A percentile compares a stretch with the other conserved stretches of the same genome.
Conservation (phyloP, 768 basidiomycete species). For the Hericium rajendrae region DNA sequence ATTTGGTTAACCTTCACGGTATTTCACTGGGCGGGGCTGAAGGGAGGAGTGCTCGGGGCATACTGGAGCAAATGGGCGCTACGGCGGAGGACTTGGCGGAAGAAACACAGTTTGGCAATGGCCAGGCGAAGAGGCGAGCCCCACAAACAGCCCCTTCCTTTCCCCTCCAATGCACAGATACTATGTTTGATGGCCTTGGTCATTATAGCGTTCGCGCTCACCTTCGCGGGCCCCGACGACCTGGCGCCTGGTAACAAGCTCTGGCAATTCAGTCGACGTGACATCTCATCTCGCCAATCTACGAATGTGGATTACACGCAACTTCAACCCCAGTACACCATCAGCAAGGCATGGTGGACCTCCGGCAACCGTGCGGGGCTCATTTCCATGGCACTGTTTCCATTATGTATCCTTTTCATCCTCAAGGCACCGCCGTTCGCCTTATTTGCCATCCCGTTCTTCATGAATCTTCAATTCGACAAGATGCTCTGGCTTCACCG, state of each 20-base stretch:
- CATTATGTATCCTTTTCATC: constrained; percentile 59
- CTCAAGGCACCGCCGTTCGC: constrained; percentile 68
- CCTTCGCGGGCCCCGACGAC: constrained; percentile 61
- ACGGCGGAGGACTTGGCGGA: constrained; percentile 48
- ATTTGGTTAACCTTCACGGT: constrained; percentile 31
- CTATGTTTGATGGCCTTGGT: constrained; percentile 38
- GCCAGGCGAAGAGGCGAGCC: constrained; percentile 24
- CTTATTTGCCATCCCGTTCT: constrained; percentile 51
- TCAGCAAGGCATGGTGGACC: constrained; percentile 64
- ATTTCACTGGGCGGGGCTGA: constrained; percentile 33
- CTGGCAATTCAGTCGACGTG: constrained; percentile 28
- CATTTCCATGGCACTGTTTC: constrained; percentile 64
- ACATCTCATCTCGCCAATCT: not conserved
- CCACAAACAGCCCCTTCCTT: constrained; percentile 32
- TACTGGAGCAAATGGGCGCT: constrained; percentile 50
- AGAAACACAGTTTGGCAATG: constrained; percentile 30
- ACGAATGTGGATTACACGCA: constrained; percentile 19
- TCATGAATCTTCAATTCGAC: constrained; percentile 63
- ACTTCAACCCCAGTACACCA: constrained; percentile 45
- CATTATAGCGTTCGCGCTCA: constrained; percentile 33
- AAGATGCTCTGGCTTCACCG: constrained; percentile 64
- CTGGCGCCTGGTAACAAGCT: constrained; percentile 40
- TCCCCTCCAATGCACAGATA: constrained; percentile 60
- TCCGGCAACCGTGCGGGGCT: constrained; percentile 56
- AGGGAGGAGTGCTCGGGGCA: constrained; percentile 37